A percentile compares a stretch with the other conserved stretches of the same genome.
Conservation (phyloP, 768 basidiomycete genomes). For the Amanita inopinata region DNA sequence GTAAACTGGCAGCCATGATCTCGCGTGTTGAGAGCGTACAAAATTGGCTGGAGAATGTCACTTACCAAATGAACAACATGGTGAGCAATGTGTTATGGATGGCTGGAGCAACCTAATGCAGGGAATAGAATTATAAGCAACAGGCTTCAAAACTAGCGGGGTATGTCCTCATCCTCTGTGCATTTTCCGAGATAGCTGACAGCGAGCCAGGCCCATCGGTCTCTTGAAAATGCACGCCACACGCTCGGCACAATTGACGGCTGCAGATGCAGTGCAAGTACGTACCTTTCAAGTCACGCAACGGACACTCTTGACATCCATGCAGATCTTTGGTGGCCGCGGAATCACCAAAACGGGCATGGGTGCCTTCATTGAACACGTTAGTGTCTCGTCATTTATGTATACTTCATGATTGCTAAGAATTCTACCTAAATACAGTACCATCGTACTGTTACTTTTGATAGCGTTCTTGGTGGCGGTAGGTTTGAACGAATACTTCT, state of each 20-base stretch:
- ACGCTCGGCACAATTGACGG: constrained; percentile 51
- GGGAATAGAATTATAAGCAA: constrained; percentile 51
- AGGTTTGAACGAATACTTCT: constrained; percentile 8
- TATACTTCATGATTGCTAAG: constrained; percentile 14
- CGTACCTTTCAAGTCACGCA: constrained; percentile 3
- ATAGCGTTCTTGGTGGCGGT: constrained; percentile 64
- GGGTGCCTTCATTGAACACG: constrained; percentile 65
- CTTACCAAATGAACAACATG: constrained; percentile 84
- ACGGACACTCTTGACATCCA: constrained; percentile 4
- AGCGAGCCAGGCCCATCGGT: constrained; percentile 44
- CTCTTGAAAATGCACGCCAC: constrained; percentile 65
- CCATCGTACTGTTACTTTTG: constrained; percentile 57
- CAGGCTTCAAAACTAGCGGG: constrained; percentile 70
- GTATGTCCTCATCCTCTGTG: constrained; percentile 28
- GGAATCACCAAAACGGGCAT: constrained; percentile 74
- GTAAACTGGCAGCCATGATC: constrained; percentile 81
- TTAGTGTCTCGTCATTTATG: constrained; percentile 17
- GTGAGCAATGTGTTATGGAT: constrained; percentile 15
- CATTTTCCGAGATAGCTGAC: constrained; percentile 5
- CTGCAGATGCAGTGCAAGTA: constrained; percentile 61
- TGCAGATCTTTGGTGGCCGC: constrained; percentile 73
- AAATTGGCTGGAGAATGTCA: constrained; percentile 76
- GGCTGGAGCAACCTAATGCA: background rate
- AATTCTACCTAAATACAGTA: constrained; percentile 28
- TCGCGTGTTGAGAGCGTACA: constrained; percentile 56